phyloP scores from a whole-genome alignment of 768 basidiomycete species.

The Mrakia gelida region DNA sequence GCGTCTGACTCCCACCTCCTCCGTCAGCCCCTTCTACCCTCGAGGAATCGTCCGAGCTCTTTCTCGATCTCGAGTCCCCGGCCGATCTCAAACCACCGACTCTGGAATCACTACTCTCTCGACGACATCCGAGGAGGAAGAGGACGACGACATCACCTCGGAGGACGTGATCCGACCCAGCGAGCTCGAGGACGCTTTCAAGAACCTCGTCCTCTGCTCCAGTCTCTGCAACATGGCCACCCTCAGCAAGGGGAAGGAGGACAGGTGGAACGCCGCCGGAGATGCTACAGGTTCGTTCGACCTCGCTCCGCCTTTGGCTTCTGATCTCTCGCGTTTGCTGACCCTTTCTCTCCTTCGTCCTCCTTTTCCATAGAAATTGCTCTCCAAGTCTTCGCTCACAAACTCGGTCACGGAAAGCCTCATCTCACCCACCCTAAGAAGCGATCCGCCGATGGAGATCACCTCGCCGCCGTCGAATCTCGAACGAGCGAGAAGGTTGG shows the following conservation, averaged over 20 bases:
- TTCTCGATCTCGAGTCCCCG: conserved; percentile 30
- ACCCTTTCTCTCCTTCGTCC: too few species aligned
- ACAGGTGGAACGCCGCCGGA: conserved; percentile 52
- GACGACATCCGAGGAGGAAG: not conserved
- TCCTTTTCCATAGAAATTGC: conserved; percentile 4
- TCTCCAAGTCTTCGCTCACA: conserved; percentile 48
- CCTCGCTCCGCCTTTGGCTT: too few species aligned
- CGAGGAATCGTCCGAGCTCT: conserved; percentile 40
- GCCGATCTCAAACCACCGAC: conserved; percentile 14
- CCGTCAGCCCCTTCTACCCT: conserved; percentile 42
- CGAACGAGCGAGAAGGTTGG: conserved; percentile 14
- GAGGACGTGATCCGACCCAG: conserved; percentile 38
- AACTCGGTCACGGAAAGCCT: conserved; percentile 50
- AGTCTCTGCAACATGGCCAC: conserved; percentile 49
- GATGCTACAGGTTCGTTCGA: conserved; percentile 44
- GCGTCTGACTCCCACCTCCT: not conserved
- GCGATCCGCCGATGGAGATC: conserved; percentile 18
- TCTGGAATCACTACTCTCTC: conserved; percentile 8
- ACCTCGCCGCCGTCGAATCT: conserved; percentile 20
- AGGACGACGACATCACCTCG: conserved; percentile 35
- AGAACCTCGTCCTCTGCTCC: conserved; percentile 45
- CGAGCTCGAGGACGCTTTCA: conserved; percentile 37
- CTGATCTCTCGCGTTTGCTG: too few species aligned
- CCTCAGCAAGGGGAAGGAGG: conserved; percentile 41
- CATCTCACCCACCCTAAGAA: conserved; percentile 41